Evolutionary conservation across 345 rosid species (phyloP).

Genomic region (Hibiscus trionum): DNA sequence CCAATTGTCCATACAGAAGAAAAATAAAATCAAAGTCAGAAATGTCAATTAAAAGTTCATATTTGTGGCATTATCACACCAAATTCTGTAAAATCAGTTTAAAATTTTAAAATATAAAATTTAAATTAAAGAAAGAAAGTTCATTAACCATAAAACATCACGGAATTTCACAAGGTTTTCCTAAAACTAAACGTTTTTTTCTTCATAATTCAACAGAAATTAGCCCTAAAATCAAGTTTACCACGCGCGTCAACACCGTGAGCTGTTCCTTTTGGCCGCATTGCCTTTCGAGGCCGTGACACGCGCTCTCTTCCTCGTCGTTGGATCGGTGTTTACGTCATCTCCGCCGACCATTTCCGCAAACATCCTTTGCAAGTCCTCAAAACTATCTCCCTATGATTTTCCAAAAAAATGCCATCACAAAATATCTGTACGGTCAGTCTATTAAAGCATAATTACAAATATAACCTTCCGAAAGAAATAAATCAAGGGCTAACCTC

Average conservation of each 20-base stretch:
- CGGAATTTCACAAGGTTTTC: too few relatives aligned
- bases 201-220: too few relatives aligned
- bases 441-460: not conserved
- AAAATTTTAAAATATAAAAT: too few relatives aligned
- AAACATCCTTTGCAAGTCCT: slow-evolving; percentile 88
- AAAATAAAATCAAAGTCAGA: too few relatives aligned
- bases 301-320: slow-evolving; percentile 40
- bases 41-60: too few relatives aligned
- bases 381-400: slow-evolving; percentile 62
- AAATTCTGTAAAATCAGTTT: too few relatives aligned
- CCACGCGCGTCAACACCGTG: slow-evolving; percentile 22
- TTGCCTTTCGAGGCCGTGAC: slow-evolving; percentile 28
- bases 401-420: not conserved
- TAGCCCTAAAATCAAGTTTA: too few relatives aligned
- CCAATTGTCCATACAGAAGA: too few relatives aligned
- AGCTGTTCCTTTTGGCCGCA: slow-evolving; percentile 27
- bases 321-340: slow-evolving; percentile 20
- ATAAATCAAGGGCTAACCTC: slow-evolving; percentile 33
- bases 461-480: not conserved
- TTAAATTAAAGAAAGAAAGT: too few relatives aligned
- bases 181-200: too few relatives aligned
- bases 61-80: too few relatives aligned
- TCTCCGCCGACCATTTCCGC: slow-evolving; percentile 70
- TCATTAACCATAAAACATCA: too few relatives aligned
- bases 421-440: not conserved